Percentiles rank a stretch among this genome's conserved stretches.
Conservation (phyloP, 2,329 filamentous ascomycete genomes). For the Scedosporium apiospermum region DNA sequence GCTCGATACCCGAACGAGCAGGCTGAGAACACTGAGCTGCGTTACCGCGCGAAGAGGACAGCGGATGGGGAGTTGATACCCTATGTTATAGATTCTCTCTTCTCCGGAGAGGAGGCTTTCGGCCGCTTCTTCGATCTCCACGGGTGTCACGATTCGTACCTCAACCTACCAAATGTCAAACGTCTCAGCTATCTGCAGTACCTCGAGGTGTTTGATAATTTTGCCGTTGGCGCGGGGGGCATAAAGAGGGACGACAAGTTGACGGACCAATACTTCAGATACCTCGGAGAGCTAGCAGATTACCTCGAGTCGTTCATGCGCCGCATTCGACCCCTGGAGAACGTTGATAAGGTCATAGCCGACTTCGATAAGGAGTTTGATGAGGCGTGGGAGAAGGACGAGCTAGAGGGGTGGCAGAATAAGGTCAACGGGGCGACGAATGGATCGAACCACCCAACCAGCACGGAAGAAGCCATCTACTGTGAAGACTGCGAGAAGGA, state of each 20-base stretch:
- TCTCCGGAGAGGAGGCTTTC: slow-evolving; percentile 90
- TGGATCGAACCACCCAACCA: slow-evolving; percentile 19
- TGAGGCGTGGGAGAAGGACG: slow-evolving; percentile 68
- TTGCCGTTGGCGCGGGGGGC: slow-evolving; percentile 61
- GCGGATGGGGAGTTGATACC: slow-evolving; percentile 53
- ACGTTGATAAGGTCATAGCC: slow-evolving; percentile 67
- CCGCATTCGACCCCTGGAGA: slow-evolving; percentile 75
- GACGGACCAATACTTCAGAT: slow-evolving; percentile 86
- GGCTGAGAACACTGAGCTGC: slow-evolving; percentile 87
- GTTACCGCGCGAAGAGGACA: slow-evolving; percentile 65
- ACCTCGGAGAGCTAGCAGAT: slow-evolving; percentile 67
- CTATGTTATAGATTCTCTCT: slow-evolving; percentile 77
- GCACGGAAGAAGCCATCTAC: slow-evolving; percentile 61
- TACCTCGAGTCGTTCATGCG: slow-evolving; percentile 88
- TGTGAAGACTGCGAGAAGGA: slow-evolving; percentile 89
- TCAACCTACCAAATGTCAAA: slow-evolving; percentile 83
- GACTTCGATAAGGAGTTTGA: slow-evolving; percentile 80
- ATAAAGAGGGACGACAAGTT: slow-evolving; percentile 77
- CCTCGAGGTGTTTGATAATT: slow-evolving; percentile 82
- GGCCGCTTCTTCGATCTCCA: slow-evolving; percentile 90
- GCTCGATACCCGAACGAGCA: slow-evolving; percentile 87
- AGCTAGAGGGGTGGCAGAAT: slow-evolving; percentile 68
- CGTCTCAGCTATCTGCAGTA: slow-evolving; percentile 87
- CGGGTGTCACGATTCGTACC: slow-evolving; percentile 72
- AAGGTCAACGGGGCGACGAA: slow-evolving; percentile 30